These are phyloP conservation scores for Cystobasidium tubakii DNA, from an alignment of 768 basidiomycete genomes.

Conservation along the genomic window DNA sequence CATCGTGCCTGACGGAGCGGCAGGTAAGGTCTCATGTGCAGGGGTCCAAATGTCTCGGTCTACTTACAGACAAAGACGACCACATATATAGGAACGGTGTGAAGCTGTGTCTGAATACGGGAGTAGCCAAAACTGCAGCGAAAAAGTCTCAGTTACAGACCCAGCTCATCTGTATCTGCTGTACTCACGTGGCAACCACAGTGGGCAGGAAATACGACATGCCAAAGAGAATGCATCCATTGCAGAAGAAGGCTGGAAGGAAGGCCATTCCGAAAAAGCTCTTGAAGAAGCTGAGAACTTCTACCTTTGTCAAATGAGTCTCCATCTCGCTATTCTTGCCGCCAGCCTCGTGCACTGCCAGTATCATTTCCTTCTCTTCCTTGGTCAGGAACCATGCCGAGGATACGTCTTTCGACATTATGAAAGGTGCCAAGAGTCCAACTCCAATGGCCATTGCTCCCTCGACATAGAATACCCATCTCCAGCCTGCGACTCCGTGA, in stretches of 20 bases:
- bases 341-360: background rate
- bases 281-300: constrained; percentile 12
- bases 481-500: background rate
- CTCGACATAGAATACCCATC: constrained; percentile 5
- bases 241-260: background rate
- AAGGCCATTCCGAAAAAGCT: background rate
- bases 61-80: constrained; percentile 11
- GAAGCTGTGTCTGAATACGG: background rate
- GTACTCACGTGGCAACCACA: background rate
- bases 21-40: too few relatives aligned
- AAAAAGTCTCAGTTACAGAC: background rate
- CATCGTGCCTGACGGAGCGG: background rate
- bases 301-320: background rate
- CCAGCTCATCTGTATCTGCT: background rate
- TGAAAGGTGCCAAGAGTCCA: background rate
- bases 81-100: constrained; percentile 11
- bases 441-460: background rate
- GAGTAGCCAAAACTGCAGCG: constrained; percentile 1
- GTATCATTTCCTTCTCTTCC: background rate
- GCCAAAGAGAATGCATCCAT: constrained; percentile 1
- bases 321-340: background rate
- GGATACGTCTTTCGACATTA: background rate
- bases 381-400: background rate
- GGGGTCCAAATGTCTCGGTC: too few relatives aligned
- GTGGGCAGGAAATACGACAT: constrained; percentile 12